These are phyloP conservation scores for Rhodotorula kratochvilovae DNA, from an alignment of 768 basidiomycete genomes.

Conservation along the genomic window DNA sequence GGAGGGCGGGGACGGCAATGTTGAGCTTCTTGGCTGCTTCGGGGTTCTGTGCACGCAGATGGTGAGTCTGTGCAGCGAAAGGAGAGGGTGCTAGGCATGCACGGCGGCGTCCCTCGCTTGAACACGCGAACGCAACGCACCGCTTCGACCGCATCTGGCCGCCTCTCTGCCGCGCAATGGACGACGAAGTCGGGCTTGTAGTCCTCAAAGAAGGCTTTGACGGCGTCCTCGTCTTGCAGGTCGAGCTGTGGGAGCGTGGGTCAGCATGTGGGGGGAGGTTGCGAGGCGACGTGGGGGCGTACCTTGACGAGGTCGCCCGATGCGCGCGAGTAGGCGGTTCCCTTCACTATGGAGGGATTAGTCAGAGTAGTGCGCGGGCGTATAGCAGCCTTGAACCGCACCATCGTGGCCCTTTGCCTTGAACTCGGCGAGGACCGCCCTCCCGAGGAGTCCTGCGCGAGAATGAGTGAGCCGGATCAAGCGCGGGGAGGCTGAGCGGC, in stretches of 20 bases:
- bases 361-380: no score
- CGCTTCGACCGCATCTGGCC: constrained; percentile 88
- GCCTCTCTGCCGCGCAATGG: constrained; percentile 89
- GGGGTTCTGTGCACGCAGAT: constrained; percentile 55
- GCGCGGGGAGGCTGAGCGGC: fast-evolving
- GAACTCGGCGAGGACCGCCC: constrained; percentile 70
- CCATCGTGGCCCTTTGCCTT: constrained; percentile 46
- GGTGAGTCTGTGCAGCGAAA: no score
- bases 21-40: constrained; percentile 70
- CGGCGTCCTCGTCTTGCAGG: constrained; percentile 58
- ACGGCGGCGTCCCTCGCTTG: no score
- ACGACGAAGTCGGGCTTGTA: constrained; percentile 72
- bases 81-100: no score
- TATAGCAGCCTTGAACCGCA: constrained; percentile 35
- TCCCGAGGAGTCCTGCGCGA: constrained; percentile 72
- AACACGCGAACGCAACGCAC: constrained; percentile 49
- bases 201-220: constrained; percentile 57
- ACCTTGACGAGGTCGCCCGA: constrained; percentile 51
- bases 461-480: not conserved
- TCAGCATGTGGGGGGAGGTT: not conserved
- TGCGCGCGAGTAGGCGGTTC: constrained; percentile 68
- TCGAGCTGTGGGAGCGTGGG: constrained; percentile 55
- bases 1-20: constrained; percentile 64
- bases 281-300: not conserved
- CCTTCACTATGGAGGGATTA: constrained; percentile 54